These are phyloP conservation scores for Linanthus parryae DNA, from an alignment of 148 eudicot genomes.

Conservation along the genomic window DNA sequence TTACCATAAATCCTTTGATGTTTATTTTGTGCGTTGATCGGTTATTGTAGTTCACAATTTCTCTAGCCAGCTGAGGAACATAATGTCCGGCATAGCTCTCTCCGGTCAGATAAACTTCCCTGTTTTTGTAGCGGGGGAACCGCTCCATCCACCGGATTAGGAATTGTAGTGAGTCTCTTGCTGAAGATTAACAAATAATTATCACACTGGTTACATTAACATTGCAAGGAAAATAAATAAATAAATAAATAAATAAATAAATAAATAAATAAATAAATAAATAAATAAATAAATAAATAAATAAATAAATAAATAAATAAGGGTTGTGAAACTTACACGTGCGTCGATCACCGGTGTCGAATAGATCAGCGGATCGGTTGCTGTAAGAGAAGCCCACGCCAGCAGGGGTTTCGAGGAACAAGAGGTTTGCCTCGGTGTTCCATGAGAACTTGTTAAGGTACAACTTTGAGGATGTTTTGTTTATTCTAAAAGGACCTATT, in stretches of 20 bases:
- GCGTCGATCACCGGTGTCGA: constrained; percentile 69
- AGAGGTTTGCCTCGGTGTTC: constrained; percentile 70
- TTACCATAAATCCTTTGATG: constrained; percentile 89
- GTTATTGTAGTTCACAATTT: constrained; percentile 54
- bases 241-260: no score
- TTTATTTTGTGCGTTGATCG: constrained; percentile 44
- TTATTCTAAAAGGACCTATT: constrained; percentile 83
- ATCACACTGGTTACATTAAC: no score
- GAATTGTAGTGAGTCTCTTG: constrained; percentile 67
- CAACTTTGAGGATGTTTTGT: constrained; percentile 45
- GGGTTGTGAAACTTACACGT: constrained; percentile 46
- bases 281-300: no score
- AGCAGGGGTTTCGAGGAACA: constrained; percentile 91
- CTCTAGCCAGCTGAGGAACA: constrained; percentile 82
- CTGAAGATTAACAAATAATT: constrained; percentile 35
- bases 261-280: no score
- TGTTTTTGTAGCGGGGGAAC: constrained; percentile 65
- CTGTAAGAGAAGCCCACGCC: constrained; percentile 93
- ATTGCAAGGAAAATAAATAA: no score
- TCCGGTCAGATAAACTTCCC: constrained; percentile 66
- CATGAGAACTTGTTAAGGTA: constrained; percentile 76
- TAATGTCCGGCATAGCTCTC: constrained; percentile 98
- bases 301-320: no score
- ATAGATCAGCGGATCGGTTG: constrained; percentile 66
- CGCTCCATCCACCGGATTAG: constrained; percentile 72